Evolutionary conservation across 495 filamentous ascomycete genomes (phyloP), one percentile per base, ranked within the genome.

Genomic region (Darksidea phi): DNA sequence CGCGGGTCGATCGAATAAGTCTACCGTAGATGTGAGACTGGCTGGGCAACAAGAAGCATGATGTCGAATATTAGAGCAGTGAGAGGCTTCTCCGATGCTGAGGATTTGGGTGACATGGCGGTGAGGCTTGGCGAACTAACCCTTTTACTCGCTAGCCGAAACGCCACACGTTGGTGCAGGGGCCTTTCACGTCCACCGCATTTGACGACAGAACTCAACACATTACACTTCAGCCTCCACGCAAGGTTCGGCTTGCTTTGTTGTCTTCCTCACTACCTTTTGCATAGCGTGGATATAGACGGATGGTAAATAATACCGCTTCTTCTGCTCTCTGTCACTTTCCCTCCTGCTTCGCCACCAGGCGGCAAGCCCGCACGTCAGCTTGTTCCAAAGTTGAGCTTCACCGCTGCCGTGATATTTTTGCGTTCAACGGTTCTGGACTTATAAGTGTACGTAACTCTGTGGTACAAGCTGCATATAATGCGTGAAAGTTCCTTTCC

Each of bases 281-380:
- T 58, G 28, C 25, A 57, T 57, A 58, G 55, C 55, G 28, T 41
- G 55, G 26, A 18, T 58, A 42, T 58, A 58, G 55, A 58, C 23
- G 18, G 46, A 10, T 10, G 45, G 55, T 36, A 20, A 11, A 11
- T 45, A 58, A 42, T 26, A 21, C n/a, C 45, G 32, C 23, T 32
- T 18, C 17, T 54, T 54, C 58, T 38, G 15, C 28, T 23, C 47
- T 61, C 41, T 32, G n/a, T 37, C 28, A 12, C 7, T 51, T 57
- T 47, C 46, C 15, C 8, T 51, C 32, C 26, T 34, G 51, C 36
- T 47, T 57, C 21, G 60, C 60, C 60, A 63, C 60, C 51, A 63
- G 53, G 53, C 54, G 57, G 24, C 53, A 37, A 32, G 13, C 15
- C 24, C 47, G 17, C 41, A 52, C 57, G 37, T 54, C 45, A 58